These are phyloP conservation scores for Globisporangium ultimum DNA, from an alignment of 352 stramenopile species.

Conservation along the genomic window DNA sequence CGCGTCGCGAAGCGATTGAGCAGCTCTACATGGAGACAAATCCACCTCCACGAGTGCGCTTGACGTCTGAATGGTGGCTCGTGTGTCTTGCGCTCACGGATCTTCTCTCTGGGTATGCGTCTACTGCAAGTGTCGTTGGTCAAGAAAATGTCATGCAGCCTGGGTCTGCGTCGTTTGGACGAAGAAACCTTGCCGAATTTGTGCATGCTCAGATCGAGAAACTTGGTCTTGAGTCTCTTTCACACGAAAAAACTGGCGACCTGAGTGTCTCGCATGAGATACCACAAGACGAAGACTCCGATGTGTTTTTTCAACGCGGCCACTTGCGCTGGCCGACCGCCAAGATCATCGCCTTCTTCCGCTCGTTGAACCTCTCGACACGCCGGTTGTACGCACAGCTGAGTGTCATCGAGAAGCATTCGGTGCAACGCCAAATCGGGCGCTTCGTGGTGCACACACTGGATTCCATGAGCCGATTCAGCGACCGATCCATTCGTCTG, in stretches of 20 bases:
- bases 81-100: slow-evolving; percentile 8
- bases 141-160: too few species aligned
- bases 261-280: too few species aligned
- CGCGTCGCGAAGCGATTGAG: slow-evolving; percentile 10
- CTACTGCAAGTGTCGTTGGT: background rate
- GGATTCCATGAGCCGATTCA: background rate
- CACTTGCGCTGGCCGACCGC: slow-evolving; percentile 17
- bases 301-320: background rate
- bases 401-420: slow-evolving; percentile 3
- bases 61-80: slow-evolving; percentile 14
- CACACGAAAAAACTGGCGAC: too few species aligned
- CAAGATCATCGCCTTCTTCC: slow-evolving; percentile 20
- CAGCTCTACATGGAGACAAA: slow-evolving; percentile 3
- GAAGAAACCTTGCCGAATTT: background rate
- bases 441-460: slow-evolving; percentile 15
- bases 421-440: slow-evolving; percentile 12
- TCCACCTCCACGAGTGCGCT: background rate
- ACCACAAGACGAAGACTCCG: background rate
- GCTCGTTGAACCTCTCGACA: slow-evolving; percentile 27
- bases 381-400: slow-evolving; percentile 21
- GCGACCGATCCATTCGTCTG: too few species aligned
- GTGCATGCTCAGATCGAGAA: background rate
- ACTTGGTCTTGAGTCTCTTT: background rate
- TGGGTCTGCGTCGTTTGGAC: background rate
- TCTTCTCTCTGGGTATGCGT: slow-evolving; percentile 8